Conservation (phyloP, 139 green algal genomes). For the Chlamydomonas applanata region DNA sequence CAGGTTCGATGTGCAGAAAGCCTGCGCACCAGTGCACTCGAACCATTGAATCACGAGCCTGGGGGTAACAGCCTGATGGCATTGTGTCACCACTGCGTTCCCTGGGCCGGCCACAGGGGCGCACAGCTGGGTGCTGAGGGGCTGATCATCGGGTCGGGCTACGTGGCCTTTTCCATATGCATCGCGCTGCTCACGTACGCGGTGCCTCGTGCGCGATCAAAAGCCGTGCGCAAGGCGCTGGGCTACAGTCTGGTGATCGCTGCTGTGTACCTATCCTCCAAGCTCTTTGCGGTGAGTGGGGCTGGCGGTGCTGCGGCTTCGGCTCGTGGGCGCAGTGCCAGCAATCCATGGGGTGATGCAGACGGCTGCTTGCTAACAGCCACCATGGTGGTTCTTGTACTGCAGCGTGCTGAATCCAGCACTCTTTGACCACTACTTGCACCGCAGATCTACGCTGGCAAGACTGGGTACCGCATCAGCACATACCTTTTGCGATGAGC, state of each 20-base stretch:
- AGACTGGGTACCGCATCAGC: slow-evolving; percentile 10
- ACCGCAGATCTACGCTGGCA: slow-evolving; percentile 5
- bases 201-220: slow-evolving; percentile 29
- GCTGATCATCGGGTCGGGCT: slow-evolving; percentile 74
- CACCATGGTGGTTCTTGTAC: background rate
- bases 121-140: slow-evolving; percentile 77
- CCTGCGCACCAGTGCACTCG: no score
- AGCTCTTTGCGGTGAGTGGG: background rate
- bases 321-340: background rate
- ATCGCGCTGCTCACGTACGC: slow-evolving; percentile 43
- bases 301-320: background rate
- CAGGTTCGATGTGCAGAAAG: no score
- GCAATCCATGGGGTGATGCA: background rate
- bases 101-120: background rate
- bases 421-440: no score
- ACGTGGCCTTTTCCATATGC: slow-evolving; percentile 50
- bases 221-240: background rate
- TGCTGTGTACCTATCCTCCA: slow-evolving; percentile 21
- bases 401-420: background rate
- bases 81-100: no score
- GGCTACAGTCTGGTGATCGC: slow-evolving; percentile 21
- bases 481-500: slow-evolving; percentile 6
- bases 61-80: no score
- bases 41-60: no score
- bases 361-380: background rate